Evolutionary conservation across 805 yeast genomes (phyloP), one percentile per base, ranked within the genome.

Genomic region (Lipomyces yamadae): DNA sequence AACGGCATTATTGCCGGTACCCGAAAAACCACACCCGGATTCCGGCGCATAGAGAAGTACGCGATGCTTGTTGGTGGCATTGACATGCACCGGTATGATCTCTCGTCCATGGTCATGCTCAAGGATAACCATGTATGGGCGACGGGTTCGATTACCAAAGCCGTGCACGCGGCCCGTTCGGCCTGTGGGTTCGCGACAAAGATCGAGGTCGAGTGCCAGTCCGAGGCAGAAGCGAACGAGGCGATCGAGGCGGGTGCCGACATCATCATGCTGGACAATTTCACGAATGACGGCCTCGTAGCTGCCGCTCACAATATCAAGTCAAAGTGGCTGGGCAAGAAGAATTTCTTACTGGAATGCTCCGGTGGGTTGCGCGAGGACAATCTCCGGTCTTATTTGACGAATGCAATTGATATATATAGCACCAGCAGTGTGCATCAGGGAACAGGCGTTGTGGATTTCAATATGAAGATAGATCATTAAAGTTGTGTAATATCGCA

Each of bases 201-300:
- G 78, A 89, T 93, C 64, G 98, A 93, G 78, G 98, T 93, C 45
- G 98, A 93, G 78, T 93, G 92, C 66, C 92, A 91, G 76, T 81
- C 84, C 65, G 96, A 90, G 76, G 85, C 79, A 4, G 97, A 92
- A 74, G 98, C 98, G 1, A 82, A 84, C 70, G 98, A 94, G 76
- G 98, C 98, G 33, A 94, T 94, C 73, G 85, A 81, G 15, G 96
- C 98, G 1, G 98, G 98, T 11, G 98, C 98, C 0, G 98, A 93
- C 77, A 90, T 94, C 29, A 88, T 94, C 68, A 93, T 93, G 98
- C 83, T 93, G 74, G 98, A 93, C 75, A 93, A 93, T 77, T 94
- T 94, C 77, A 76, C 82, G 3, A 91, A 92, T 1, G 84, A 82
- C 0, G 89, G 83, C 18, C 81, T 93, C 66, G 86, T 84, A 68